phyloP scores from a whole-genome alignment of 2,329 filamentous ascomycete genomes.

The Thelonectria discophora region DNA sequence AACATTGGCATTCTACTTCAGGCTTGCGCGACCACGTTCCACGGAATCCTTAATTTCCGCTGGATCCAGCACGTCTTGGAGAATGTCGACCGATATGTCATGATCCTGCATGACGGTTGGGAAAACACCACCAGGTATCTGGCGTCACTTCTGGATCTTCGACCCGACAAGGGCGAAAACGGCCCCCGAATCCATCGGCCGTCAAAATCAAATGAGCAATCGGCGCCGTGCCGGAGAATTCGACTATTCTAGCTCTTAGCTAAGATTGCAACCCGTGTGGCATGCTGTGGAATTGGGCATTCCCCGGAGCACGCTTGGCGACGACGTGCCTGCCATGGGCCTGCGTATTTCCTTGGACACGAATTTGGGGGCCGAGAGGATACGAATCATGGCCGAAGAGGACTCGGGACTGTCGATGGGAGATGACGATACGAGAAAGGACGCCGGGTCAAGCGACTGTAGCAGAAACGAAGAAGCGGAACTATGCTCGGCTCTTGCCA shows the following conservation, averaged over 20 bases:
- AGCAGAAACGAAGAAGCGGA: constrained; percentile 18
- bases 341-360: constrained; percentile 5
- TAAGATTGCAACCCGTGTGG: constrained; percentile 32
- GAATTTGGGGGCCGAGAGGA: constrained; percentile 28
- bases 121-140: not conserved
- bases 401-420: constrained; percentile 14
- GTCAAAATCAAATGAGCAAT: constrained; percentile 2
- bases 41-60: constrained; percentile 15
- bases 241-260: constrained; percentile 34
- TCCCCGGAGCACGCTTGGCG: constrained; percentile 10
- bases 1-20: not conserved
- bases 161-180: constrained; percentile 3
- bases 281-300: constrained; percentile 22
- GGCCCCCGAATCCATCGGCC: constrained; percentile 4
- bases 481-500: constrained; percentile 5
- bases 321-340: constrained; percentile 17
- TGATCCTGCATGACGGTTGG: constrained; percentile 8
- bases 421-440: constrained; percentile 32
- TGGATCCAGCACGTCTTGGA: not conserved
- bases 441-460: constrained; percentile 10
- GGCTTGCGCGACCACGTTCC: not conserved
- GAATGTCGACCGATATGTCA: constrained; percentile 9
- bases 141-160: not conserved
- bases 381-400: constrained; percentile 31
- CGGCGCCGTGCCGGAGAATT: constrained; percentile 16